Evolutionary conservation across 495 filamentous ascomycete species (phyloP).

Genomic region (Terfezia claveryi): DNA sequence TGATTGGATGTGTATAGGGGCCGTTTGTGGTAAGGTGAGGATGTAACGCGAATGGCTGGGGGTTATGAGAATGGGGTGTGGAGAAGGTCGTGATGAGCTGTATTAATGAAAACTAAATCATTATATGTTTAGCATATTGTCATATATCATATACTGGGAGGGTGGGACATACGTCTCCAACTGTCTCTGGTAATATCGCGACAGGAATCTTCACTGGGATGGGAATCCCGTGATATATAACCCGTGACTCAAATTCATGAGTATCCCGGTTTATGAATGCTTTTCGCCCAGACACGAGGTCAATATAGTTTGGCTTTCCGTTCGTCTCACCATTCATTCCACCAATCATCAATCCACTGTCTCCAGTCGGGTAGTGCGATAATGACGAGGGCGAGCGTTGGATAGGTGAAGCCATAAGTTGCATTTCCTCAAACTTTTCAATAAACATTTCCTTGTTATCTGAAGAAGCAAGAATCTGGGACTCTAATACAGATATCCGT

Average conservation of each 20-base stretch:
- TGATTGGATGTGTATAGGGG: constrained; percentile 52
- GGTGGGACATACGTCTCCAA: constrained; percentile 41
- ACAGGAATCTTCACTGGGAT: constrained; percentile 91
- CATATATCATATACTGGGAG: neutral
- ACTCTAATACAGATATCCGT: constrained; percentile 58
- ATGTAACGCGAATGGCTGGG: constrained; percentile 73
- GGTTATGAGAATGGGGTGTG: constrained; percentile 49
- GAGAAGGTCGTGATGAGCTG: constrained; percentile 92
- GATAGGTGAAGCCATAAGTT: constrained; percentile 21
- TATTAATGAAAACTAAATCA: constrained; percentile 55
- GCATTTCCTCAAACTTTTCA: constrained; percentile 89
- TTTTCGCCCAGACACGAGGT: constrained; percentile 14
- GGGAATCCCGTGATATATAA: constrained; percentile 84
- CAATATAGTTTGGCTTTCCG: constrained; percentile 13
- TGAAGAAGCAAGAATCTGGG: constrained; percentile 66
- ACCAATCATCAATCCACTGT: neutral
- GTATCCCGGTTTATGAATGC: constrained; percentile 44
- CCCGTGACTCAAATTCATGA: constrained; percentile 86
- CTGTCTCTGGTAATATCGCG: constrained; percentile 80
- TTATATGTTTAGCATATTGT: constrained; percentile 3
- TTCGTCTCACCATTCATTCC: constrained; percentile 9
- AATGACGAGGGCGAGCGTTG: constrained; percentile 10
- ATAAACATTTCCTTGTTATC: constrained; percentile 91
- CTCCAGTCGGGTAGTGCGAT: neutral
- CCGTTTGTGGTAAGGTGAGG: constrained; percentile 86